These are phyloP conservation scores for Lumnitzera littorea DNA, from an alignment of 345 rosid species.

Conservation along the genomic window DNA sequence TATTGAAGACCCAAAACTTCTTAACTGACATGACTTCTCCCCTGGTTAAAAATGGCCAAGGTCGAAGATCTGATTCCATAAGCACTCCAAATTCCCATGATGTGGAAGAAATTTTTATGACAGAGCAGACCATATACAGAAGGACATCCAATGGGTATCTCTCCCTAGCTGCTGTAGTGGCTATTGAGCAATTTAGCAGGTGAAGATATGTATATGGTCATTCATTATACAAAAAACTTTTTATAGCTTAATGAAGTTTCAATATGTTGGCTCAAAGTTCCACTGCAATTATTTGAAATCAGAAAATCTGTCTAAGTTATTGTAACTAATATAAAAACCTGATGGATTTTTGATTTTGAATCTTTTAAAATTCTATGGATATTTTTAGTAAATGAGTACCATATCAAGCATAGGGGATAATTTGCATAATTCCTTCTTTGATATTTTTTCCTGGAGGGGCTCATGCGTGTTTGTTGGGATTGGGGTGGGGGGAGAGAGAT, in stretches of 20 bases:
- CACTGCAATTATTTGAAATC: no score
- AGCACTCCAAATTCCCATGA: conserved; percentile 32
- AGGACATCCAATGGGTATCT: conserved; percentile 54
- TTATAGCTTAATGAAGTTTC: not conserved
- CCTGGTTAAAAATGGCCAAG: conserved; percentile 39
- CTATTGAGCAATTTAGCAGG: conserved; percentile 98
- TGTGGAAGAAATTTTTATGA: conserved; percentile 63
- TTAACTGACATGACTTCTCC: conserved; percentile 51
- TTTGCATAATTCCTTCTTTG: not conserved
- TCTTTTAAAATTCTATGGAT: no score
- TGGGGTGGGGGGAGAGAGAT: no score
- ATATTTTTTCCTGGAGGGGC: not conserved
- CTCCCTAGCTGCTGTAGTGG: conserved; percentile 66
- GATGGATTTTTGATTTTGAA: no score
- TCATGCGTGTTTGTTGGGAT: no score
- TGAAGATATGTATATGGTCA: conserved; percentile 14
- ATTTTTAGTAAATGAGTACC: no score
- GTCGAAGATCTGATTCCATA: conserved; percentile 38
- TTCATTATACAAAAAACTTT: not conserved
- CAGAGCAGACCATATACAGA: conserved; percentile 59
- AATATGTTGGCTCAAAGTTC: no score
- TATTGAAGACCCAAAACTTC: conserved; percentile 69
- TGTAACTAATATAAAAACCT: no score
- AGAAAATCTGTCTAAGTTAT: no score
- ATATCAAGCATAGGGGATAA: no score